Evolutionary conservation across 805 yeast genomes (phyloP).

Genomic region (Metschnikowia dekortorum): DNA sequence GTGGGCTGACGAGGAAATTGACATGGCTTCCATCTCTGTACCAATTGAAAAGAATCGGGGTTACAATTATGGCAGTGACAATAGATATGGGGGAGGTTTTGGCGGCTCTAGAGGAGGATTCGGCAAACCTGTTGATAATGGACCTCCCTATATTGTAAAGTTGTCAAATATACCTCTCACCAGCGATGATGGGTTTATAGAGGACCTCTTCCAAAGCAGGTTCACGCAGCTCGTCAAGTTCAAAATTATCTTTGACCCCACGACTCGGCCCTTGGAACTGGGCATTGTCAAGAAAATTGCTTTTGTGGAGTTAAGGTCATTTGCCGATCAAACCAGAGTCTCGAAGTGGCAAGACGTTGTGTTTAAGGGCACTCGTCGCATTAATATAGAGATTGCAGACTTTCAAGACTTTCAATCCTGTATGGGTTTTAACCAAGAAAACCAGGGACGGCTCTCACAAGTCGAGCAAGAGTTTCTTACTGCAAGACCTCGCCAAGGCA

Average conservation of each 20-base stretch:
- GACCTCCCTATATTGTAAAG: constrained; percentile 66
- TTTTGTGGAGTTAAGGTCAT: constrained; percentile 53
- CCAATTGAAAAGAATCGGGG: constrained; percentile 38
- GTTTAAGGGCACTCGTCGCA: constrained; percentile 40
- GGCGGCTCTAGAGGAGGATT: constrained; percentile 9
- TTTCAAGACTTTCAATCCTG: constrained; percentile 38
- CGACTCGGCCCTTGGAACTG: constrained; percentile 32
- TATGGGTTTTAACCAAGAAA: constrained; percentile 35
- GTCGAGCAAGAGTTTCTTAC: constrained; percentile 29
- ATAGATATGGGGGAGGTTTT: constrained; percentile 6
- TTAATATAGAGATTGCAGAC: constrained; percentile 37
- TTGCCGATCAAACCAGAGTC: constrained; percentile 52
- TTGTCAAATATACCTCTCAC: constrained; percentile 56
- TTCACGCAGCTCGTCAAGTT: constrained; percentile 55
- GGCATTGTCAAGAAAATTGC: constrained; percentile 51
- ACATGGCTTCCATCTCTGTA: constrained; percentile 42
- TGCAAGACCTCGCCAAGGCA: constrained; percentile 15
- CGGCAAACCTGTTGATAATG: constrained; percentile 13
- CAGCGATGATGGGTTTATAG: constrained; percentile 47
- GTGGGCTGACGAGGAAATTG: constrained; percentile 46
- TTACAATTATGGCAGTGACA: constrained; percentile 12
- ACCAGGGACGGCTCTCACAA: constrained; percentile 26
- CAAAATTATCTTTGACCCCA: constrained; percentile 56
- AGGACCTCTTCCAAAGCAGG: constrained; percentile 60
- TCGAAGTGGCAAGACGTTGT: constrained; percentile 60